These are phyloP conservation scores for Stagonosporopsis chrysanthemi DNA, from an alignment of 2,329 filamentous ascomycete genomes.

Conservation along the genomic window DNA sequence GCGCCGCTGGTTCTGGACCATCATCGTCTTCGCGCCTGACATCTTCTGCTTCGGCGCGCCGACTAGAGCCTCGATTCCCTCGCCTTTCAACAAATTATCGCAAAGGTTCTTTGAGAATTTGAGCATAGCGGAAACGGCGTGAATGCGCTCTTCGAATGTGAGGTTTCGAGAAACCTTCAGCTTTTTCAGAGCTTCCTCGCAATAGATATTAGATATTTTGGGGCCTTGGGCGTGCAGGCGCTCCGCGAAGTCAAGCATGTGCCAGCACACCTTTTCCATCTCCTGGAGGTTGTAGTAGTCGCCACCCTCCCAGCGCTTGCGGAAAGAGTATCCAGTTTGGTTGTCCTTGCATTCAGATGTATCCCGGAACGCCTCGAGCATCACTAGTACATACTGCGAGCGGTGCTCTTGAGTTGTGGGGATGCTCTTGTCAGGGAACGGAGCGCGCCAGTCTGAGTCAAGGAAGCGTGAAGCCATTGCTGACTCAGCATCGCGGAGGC, in stretches of 20 bases:
- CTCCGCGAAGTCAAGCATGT: slow-evolving; percentile 16
- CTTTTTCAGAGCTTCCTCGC: slow-evolving; percentile 7
- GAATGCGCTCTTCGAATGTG: slow-evolving; percentile 21
- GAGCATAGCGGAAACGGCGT: slow-evolving; percentile 12
- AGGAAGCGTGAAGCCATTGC: slow-evolving; percentile 6
- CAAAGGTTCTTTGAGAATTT: slow-evolving; percentile 15
- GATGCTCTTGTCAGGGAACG: slow-evolving; percentile 11
- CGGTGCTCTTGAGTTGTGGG: slow-evolving; percentile 6
- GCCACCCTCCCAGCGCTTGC: slow-evolving; percentile 10
- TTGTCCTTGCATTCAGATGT: slow-evolving; percentile 14
- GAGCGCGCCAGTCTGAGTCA: slow-evolving; percentile 2
- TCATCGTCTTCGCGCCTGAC: slow-evolving; percentile 10
- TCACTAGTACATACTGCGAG: slow-evolving; percentile 5
- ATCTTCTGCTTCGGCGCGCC: slow-evolving; percentile 12
- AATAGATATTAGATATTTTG: slow-evolving; percentile 5
- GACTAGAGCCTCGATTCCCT: slow-evolving; percentile 9
- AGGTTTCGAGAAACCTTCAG: slow-evolving; percentile 6
- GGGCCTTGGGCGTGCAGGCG: slow-evolving; percentile 18
- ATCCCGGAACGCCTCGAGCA: slow-evolving; percentile 16
- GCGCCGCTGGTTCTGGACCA: slow-evolving; percentile 5
- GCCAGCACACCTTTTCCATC: slow-evolving; percentile 27
- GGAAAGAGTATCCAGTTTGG: slow-evolving; percentile 3
- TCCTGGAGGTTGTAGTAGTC: slow-evolving; percentile 10
- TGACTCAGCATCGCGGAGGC: slow-evolving; percentile 4
- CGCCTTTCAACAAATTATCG: slow-evolving; percentile 24